Conservation (phyloP, 305 asterid genomes). For the Solanum hybrid region DNA sequence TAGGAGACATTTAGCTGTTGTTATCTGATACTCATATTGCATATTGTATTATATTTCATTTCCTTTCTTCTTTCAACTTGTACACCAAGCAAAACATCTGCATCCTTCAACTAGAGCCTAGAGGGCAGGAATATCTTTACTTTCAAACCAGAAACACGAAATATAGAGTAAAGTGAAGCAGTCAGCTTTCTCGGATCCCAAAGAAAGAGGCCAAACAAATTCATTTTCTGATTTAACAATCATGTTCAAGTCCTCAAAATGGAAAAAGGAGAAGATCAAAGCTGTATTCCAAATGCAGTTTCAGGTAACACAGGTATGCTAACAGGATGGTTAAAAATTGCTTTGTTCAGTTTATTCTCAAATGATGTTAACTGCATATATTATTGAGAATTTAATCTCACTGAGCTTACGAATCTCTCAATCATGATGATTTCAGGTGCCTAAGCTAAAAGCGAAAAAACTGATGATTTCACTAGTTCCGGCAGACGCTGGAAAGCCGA, state of each 20-base stretch:
- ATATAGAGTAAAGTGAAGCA: background rate
- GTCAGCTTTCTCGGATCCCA: background rate
- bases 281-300: conserved; percentile 78
- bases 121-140: background rate
- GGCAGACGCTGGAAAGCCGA: conserved; percentile 77
- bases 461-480: conserved; percentile 82
- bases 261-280: conserved; percentile 73
- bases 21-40: background rate
- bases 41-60: background rate
- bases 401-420: conserved; percentile 1
- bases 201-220: background rate
- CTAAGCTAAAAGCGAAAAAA: conserved; percentile 63
- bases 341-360: background rate
- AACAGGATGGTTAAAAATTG: background rate
- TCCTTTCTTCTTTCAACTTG: conserved; percentile 2
- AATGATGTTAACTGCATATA: background rate
- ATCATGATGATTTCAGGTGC: conserved; percentile 53
- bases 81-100: conserved; percentile 7
- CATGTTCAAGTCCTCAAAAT: conserved; percentile 60
- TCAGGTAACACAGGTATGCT: conserved; percentile 76
- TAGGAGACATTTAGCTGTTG: background rate
- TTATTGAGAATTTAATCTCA: conserved; percentile 9
- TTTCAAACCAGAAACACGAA: background rate
- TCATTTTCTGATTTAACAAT: conserved; percentile 5
- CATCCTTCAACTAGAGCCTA: background rate